Evolutionary conservation across 306 rosid genomes (phyloP).

Genomic region (Cicer chorassanicum): DNA sequence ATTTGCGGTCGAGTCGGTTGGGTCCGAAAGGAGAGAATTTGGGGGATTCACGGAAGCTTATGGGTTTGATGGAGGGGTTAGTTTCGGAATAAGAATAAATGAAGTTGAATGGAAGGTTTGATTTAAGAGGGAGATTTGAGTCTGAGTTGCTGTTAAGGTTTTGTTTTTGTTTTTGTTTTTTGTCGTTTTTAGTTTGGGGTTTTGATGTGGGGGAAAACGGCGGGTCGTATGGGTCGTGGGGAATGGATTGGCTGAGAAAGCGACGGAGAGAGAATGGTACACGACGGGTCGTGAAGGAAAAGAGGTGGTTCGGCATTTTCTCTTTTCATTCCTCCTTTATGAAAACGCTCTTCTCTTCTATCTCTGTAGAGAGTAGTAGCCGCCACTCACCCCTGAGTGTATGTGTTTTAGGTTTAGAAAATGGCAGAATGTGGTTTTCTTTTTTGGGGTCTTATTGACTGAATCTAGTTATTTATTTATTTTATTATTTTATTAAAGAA

Average conservation of each 20-base stretch:
- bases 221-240: slow-evolving; percentile 61
- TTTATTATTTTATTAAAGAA: too few species aligned
- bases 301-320: slow-evolving; percentile 39
- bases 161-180: slow-evolving; percentile 39
- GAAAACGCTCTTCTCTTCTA: too few species aligned
- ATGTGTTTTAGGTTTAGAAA: too few species aligned
- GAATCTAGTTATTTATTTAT: too few species aligned
- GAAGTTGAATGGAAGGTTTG: slow-evolving; percentile 84
- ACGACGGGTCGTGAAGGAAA: slow-evolving; percentile 28
- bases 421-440: too few species aligned
- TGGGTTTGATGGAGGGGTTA: slow-evolving; percentile 56
- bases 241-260: slow-evolving; percentile 39
- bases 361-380: too few species aligned
- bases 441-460: too few species aligned
- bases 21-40: slow-evolving; percentile 93
- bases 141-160: slow-evolving; percentile 28
- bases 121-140: slow-evolving; percentile 52
- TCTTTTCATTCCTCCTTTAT: too few species aligned
- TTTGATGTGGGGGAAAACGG: slow-evolving; percentile 65
- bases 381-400: too few species aligned
- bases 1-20: slow-evolving; percentile 72
- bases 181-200: slow-evolving; percentile 27
- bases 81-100: slow-evolving; percentile 80
- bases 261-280: slow-evolving; percentile 34
- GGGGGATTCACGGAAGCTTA: slow-evolving; percentile 87